Percentiles rank a stretch among this genome's conserved stretches.
Evolutionary conservation across 768 basidiomycete species (phyloP).

Genomic region (Mycena galericulata): DNA sequence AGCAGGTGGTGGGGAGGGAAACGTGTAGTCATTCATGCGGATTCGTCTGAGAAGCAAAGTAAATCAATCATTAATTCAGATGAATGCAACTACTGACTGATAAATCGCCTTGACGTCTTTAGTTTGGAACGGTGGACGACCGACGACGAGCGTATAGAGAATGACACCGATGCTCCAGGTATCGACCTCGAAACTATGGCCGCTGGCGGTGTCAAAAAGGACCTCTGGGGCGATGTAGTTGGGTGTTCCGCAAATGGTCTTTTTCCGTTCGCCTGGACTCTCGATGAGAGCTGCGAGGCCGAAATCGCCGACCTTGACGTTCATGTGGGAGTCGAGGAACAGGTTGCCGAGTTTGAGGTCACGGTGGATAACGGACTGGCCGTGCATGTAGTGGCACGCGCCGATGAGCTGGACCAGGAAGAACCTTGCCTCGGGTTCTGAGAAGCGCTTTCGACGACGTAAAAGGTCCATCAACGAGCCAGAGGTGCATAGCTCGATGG

Average conservation of each 20-base stretch:
- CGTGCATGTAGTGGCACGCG: slow-evolving; percentile 98
- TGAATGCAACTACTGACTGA: slow-evolving; percentile 62
- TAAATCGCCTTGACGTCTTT: slow-evolving; percentile 98
- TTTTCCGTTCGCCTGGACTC: slow-evolving; percentile 96
- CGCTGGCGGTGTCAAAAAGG: slow-evolving; percentile 93
- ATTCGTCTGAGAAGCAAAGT: slow-evolving; percentile 74
- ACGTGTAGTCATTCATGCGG: slow-evolving; percentile 92
- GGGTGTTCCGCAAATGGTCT: slow-evolving; percentile 98
- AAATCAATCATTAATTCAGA: not conserved
- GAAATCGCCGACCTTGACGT: slow-evolving; percentile 97
- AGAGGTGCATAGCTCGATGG: slow-evolving; percentile 90
- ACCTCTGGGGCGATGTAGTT: slow-evolving; percentile 99
- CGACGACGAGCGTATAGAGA: slow-evolving; percentile 92
- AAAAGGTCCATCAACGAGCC: slow-evolving; percentile 95
- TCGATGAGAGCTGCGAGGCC: slow-evolving; percentile 97
- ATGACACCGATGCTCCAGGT: slow-evolving; percentile 99
- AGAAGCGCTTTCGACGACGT: slow-evolving; percentile 85
- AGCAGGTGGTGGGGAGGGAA: slow-evolving; percentile 80
- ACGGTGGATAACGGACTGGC: slow-evolving; percentile 95
- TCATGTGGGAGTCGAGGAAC: slow-evolving; percentile 92
- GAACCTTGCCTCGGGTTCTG: slow-evolving; percentile 93
- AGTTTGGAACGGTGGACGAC: slow-evolving; percentile 98
- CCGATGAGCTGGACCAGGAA: slow-evolving; percentile 96
- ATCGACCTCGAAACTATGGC: slow-evolving; percentile 98
- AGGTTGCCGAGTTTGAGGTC: slow-evolving; percentile 97